Conservation (phyloP, 2,329 filamentous ascomycete species). For the Colletotrichum scovillei region DNA sequence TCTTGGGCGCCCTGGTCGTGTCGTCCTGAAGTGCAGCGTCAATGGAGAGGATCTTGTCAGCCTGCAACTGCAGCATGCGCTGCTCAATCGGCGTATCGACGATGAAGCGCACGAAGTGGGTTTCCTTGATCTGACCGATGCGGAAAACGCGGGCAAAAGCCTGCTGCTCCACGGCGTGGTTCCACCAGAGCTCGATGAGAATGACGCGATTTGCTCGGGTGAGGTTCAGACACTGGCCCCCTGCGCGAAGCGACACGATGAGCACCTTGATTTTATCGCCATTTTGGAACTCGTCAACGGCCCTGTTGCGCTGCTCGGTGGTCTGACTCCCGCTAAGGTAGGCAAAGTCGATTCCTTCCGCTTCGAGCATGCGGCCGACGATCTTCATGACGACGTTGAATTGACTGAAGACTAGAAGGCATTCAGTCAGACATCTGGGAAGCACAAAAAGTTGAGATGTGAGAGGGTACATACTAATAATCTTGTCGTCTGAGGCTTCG, state of each 20-base stretch:
- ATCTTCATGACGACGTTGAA: constrained; percentile 47
- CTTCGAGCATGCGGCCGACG: constrained; percentile 49
- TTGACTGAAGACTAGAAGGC: constrained; percentile 47
- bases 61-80: constrained; percentile 65
- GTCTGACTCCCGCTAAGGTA: constrained; percentile 50
- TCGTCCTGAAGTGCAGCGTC: constrained; percentile 1
- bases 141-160: constrained; percentile 70
- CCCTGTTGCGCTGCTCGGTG: constrained; percentile 25
- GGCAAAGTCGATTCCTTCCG: constrained; percentile 45
- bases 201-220: constrained; percentile 63
- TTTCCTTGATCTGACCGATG: constrained; percentile 72
- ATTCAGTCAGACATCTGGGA: neutral
- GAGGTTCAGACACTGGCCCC: constrained; percentile 53
- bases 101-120: constrained; percentile 68
- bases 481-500: constrained; percentile 46
- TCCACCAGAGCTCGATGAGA: constrained; percentile 71
- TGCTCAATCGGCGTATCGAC: constrained; percentile 68
- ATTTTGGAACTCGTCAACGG: constrained; percentile 40
- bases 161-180: constrained; percentile 68
- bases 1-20: neutral
- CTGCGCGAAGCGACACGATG: constrained; percentile 48
- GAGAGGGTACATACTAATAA: neutral
- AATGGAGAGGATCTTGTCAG: constrained; percentile 53
- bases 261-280: constrained; percentile 32
- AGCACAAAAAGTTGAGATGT: neutral